A percentile compares a stretch with the other conserved stretches of the same genome.
These are phyloP conservation scores for Penium margaritaceum DNA, from an alignment of 139 green algal species.

Conservation along the genomic window DNA sequence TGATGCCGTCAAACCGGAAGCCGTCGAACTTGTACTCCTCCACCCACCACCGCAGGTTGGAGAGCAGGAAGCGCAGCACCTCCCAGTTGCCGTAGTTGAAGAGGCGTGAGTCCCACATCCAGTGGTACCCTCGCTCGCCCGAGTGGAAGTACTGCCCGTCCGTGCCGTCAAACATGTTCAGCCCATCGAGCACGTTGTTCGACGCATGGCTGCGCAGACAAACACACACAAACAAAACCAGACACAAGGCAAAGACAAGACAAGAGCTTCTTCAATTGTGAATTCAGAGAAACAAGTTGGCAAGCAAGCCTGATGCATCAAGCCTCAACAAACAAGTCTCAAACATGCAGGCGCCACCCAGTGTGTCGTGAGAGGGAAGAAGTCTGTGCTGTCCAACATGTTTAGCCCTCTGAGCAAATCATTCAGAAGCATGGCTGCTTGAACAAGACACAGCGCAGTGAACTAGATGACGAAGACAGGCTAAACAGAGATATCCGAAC, in stretches of 20 bases:
- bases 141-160: slow-evolving; percentile 54
- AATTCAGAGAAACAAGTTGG: no score
- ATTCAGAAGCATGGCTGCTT: slow-evolving; percentile 75
- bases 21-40: slow-evolving; percentile 97
- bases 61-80: slow-evolving; percentile 82
- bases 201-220: slow-evolving; percentile 62
- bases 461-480: no score
- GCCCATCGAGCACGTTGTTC: slow-evolving; percentile 90
- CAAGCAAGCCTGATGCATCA: no score
- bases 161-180: slow-evolving; percentile 97
- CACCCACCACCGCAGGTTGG: slow-evolving; percentile 89
- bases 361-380: no score
- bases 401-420: slow-evolving; percentile 94
- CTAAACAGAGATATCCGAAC: no score
- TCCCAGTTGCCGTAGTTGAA: slow-evolving; percentile 92
- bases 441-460: no score
- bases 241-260: no score
- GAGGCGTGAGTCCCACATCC: slow-evolving; percentile 94
- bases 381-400: slow-evolving; percentile 91
- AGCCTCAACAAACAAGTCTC: no score
- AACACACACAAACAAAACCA: no score
- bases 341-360: no score
- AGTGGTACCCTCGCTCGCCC: slow-evolving; percentile 52
- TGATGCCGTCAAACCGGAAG: slow-evolving; percentile 93
- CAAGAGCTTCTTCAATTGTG: no score